Base-by-base conservation (phyloP, 73 alveolate species). In the Paramecium primaurelia region DNA sequence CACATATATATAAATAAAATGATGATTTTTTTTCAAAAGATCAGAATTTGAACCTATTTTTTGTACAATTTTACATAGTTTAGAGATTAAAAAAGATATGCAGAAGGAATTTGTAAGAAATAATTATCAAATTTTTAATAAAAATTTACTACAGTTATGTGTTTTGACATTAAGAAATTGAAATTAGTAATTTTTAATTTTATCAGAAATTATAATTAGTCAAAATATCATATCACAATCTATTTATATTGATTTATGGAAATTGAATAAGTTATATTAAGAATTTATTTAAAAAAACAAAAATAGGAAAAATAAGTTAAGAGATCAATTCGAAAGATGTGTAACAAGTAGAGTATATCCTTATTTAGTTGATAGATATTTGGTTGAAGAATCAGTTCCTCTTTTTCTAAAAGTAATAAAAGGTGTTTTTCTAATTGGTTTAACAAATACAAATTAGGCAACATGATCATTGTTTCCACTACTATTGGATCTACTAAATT, bases 341-440 rank as follows among this genome's bases (percentile, higher is more conserved):
- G 91, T 80, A 18, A 80, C 75, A 2, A 45, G 75, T 10, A 80
- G 45, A 10, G 91, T 80, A 44, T 44, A 80, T 32, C 91, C 91
- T 44, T 18, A 8, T 30, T 80, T 80, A 4, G 91, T 80, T 10
- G 91, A 42, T 7, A 80, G 38, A 45, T 80, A 80, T 80, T 47
- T 80, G 16, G 77, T 80, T 14, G 9, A 38, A 8, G 44, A 25
- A 49, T 80, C 54, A 28, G 71, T 45, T 49, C 75, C 75, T 2
- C 58, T 80, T 32, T 40, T 28, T 18, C 49, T 14, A 80, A 80
- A 80, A 20, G n/a, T 25, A 25, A 42, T 3, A 47, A 80, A 80
- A 8, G 91, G 91, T 44, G 91, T 80, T 80, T 47, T 80, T 26
- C 73, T 80, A 25, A 22, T n/a, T 26, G 73, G 47, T 20, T 40